Evolutionary conservation across 352 stramenopile genomes (phyloP).

Genomic region (Phytophthora pini): DNA sequence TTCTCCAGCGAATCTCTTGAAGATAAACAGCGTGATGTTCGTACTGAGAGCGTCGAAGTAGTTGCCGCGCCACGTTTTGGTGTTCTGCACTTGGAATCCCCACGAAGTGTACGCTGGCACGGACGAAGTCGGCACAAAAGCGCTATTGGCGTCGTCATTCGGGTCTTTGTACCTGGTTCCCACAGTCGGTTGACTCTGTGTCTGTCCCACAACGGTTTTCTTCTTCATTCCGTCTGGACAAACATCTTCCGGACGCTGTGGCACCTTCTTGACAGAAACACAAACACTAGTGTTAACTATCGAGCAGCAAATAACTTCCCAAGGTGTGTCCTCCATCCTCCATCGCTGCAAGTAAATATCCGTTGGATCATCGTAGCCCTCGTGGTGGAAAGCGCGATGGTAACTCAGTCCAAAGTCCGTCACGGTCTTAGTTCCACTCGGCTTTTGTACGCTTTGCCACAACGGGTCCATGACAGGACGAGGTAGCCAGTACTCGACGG

Average conservation of each 20-base stretch:
- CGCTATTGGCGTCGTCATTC: constrained; percentile 88
- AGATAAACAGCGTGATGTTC: constrained; percentile 92
- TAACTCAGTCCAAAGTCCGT: constrained; percentile 96
- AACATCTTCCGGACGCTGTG: constrained; percentile 37
- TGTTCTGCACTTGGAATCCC: constrained; percentile 84
- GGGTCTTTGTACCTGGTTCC: constrained; percentile 94
- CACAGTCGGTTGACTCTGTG: constrained; percentile 65
- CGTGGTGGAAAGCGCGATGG: constrained; percentile 94
- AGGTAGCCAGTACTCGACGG: constrained; percentile 95
- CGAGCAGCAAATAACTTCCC: constrained; percentile 91
- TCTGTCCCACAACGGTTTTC: constrained; percentile 70
- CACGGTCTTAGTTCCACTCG: constrained; percentile 27
- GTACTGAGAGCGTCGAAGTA: constrained; percentile 94
- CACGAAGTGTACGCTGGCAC: constrained; percentile 83
- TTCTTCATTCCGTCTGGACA: constrained; percentile 67
- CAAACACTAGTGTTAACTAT: constrained; percentile 64
- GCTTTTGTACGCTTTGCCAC: constrained; percentile 95
- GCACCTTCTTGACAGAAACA: constrained; percentile 51
- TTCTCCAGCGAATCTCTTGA: constrained; percentile 72
- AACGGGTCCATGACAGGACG: constrained; percentile 96
- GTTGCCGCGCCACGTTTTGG: constrained; percentile 95
- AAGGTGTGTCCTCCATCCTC: constrained; percentile 94
- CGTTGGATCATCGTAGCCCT: constrained; percentile 96
- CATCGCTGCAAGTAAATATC: constrained; percentile 98
- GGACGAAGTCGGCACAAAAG: constrained; percentile 82